These are phyloP conservation scores for Vanrija humicola DNA, from an alignment of 1,284 basidiomycete genomes.

Conservation along the genomic window DNA sequence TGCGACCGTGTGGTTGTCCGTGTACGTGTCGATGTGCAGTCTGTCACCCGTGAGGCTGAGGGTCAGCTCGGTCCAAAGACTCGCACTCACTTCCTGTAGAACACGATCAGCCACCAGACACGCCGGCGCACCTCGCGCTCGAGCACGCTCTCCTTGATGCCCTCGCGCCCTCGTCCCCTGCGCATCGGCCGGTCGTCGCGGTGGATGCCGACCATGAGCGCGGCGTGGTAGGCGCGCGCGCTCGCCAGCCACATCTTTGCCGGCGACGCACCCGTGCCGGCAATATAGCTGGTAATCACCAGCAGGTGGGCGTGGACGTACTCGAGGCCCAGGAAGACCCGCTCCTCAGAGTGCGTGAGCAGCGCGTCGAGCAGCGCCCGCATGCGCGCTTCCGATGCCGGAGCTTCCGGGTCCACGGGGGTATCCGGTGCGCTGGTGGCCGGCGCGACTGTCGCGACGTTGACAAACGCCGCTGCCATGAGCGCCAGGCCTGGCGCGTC, in stretches of 20 bases:
- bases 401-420: too few species aligned
- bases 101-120: background rate
- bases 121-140: background rate
- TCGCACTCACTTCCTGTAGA: background rate
- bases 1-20: background rate
- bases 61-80: background rate
- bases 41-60: background rate
- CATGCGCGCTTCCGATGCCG: too few species aligned
- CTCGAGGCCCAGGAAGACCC: background rate
- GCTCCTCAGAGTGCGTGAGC: too few species aligned
- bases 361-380: too few species aligned
- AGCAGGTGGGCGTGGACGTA: background rate
- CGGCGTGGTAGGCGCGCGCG: conserved; percentile 2
- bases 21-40: background rate
- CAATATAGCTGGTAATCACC: background rate
- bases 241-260: background rate
- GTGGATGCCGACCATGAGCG: background rate
- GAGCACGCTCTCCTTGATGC: background rate
- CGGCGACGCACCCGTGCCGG: background rate
- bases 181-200: background rate
- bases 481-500: background rate
- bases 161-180: too few species aligned
- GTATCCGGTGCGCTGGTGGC: background rate
- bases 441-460: background rate
- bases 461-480: background rate